phyloP scores from a whole-genome alignment of 208 protist genomes.

The Angomonas desouzai region DNA sequence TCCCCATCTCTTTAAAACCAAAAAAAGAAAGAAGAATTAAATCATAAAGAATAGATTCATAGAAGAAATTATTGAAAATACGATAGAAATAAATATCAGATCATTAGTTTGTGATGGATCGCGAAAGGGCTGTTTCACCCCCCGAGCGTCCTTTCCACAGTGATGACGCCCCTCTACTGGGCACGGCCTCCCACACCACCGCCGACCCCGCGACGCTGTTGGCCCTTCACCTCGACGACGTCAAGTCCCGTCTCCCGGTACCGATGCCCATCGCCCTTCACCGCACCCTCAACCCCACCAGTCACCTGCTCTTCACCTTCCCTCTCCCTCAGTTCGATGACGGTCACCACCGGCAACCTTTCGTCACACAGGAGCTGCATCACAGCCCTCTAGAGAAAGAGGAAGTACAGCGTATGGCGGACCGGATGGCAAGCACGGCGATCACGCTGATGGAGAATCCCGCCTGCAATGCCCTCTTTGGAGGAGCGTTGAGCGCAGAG shows the following conservation, averaged over 20 bases:
- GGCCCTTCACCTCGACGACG: not conserved
- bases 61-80: not conserved
- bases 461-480: not conserved
- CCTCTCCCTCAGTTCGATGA: conserved; percentile 21
- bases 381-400: not conserved
- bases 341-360: not conserved
- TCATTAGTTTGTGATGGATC: too few relatives aligned
- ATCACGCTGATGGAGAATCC: not conserved
- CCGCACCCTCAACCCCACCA: conserved; percentile 31
- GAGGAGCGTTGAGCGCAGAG: not conserved
- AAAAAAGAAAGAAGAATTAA: not conserved
- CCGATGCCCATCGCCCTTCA: conserved; percentile 23
- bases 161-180: too few relatives aligned
- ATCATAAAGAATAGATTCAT: not conserved
- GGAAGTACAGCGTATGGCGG: not conserved
- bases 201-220: not conserved
- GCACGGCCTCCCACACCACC: not conserved
- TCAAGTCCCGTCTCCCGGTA: conserved; percentile 10
- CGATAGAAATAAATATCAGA: not conserved
- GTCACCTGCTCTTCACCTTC: conserved; percentile 49
- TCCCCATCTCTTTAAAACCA: conserved; percentile 7
- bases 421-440: not conserved
- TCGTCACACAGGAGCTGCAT: not conserved
- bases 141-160: not conserved
- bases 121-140: not conserved